Evolutionary conservation across 805 yeast species (phyloP), one percentile per base, ranked within the genome.

Genomic region (Metschnikowia matae): DNA sequence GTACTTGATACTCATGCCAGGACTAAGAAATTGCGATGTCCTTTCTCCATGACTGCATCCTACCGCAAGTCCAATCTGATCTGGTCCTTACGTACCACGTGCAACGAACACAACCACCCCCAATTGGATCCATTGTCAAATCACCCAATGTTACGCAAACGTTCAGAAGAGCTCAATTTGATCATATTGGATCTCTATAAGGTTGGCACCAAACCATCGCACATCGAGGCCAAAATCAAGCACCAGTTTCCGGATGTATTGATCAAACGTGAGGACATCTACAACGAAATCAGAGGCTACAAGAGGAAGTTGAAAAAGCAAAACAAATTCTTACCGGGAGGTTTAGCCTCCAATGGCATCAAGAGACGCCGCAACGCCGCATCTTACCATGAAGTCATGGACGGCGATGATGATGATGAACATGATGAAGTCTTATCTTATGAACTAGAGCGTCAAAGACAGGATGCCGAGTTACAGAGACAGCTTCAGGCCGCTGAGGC

Each of bases 41-140:
- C 83, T 21, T 80, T 78, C 62, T 69, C 81, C n/a, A 78, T 80
- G 80, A 79, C 81, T 39, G 83, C 84, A 29, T 71, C 73, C 57
- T 78, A 63, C 59, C 76, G 79, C 29, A 80, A 79, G 57, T 69
- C 73, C 44, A 74, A 71, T 48, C 72, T 73, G 48, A 71, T 68
- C 38, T 80, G 84, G 84, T 75, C 79, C 18, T 65, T 80, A 44
- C 73, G 74, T 48, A 78, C 80, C 13, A 77, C 81, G 10, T 76
- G 81, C 55, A 78, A 78, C 62, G 81, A 78, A 58, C 84, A 80
- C 63, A 80, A 80, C 60, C 84, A 80, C 60, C 81, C 82, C 20
- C 80, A 78, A 58, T 69, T 79, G 54, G 82, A 78, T 56, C 83
- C 84, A 6, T 67, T 79, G 49, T 69, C 75, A 15, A 78, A 75